Conservation (phyloP, 257 asterid genomes). For the Ajuga chamaepitys region DNA sequence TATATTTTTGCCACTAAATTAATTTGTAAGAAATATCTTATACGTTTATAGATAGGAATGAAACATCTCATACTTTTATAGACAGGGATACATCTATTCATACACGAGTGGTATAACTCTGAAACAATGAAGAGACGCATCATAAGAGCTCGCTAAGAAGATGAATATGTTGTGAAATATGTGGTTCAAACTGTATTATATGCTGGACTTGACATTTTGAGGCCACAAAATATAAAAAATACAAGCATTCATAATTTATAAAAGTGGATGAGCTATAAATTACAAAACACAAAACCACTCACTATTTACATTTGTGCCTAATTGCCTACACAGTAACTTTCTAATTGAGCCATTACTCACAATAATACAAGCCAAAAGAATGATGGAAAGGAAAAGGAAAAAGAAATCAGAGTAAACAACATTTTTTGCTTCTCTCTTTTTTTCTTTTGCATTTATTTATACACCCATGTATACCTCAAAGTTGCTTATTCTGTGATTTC, state of each 20-base stretch:
- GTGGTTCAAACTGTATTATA: too few species aligned
- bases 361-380: neutral
- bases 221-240: neutral
- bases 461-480: neutral
- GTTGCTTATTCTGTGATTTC: constrained; percentile 4
- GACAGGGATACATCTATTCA: too few species aligned
- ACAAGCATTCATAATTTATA: neutral
- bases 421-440: neutral
- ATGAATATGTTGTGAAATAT: too few species aligned
- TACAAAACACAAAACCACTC: constrained; percentile 23
- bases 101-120: too few species aligned
- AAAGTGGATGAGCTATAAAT: constrained; percentile 6
- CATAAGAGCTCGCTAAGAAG: too few species aligned
- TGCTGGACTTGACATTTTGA: too few species aligned
- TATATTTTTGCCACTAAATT: too few species aligned
- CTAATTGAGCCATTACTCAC: neutral
- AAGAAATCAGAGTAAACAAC: neutral
- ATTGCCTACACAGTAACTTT: constrained; percentile 12
- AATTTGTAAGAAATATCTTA: too few species aligned
- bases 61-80: too few species aligned
- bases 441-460: too few species aligned
- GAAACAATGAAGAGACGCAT: too few species aligned
- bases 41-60: too few species aligned
- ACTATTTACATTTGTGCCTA: constrained; percentile 8
- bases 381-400: constrained; percentile 7